phyloP scores from a whole-genome alignment of 805 yeast species.

The Lipomyces orientalis region DNA sequence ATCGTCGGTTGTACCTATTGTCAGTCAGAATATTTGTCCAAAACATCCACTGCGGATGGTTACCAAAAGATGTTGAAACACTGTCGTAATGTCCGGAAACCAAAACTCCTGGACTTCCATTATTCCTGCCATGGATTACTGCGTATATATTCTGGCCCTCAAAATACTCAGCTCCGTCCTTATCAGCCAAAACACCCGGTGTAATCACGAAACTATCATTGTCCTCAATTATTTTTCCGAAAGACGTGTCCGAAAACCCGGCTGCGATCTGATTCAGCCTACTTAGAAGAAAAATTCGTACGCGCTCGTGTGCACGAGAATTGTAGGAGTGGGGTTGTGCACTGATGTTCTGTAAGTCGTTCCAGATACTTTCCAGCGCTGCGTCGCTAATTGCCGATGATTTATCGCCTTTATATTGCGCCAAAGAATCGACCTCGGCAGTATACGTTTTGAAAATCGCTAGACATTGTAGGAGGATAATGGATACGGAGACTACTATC shows the following conservation, averaged over 20 bases:
- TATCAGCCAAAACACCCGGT: constrained; percentile 50
- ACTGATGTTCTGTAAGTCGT: constrained; percentile 72
- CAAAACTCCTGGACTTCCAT: constrained; percentile 68
- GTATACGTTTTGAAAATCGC: background rate
- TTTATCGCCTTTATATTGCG: background rate
- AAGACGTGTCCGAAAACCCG: background rate
- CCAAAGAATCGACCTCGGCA: background rate
- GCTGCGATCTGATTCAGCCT: constrained; percentile 50
- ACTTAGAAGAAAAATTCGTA: constrained; percentile 65
- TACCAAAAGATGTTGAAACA: constrained; percentile 81
- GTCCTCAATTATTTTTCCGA: constrained; percentile 49
- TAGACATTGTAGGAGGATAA: background rate
- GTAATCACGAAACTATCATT: constrained; percentile 48
- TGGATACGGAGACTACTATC: background rate
- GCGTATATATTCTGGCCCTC: constrained; percentile 82
- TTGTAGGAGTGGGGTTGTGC: constrained; percentile 73
- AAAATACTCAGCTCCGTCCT: constrained; percentile 55
- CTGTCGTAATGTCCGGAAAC: constrained; percentile 88
- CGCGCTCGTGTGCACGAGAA: constrained; percentile 73
- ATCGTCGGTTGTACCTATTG: constrained; percentile 72
- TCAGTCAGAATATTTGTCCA: background rate
- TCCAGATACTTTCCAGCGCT: constrained; percentile 57
- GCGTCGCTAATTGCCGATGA: background rate
- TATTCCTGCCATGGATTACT: constrained; percentile 64
- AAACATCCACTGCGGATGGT: background rate